Evolutionary conservation across 306 rosid species (phyloP).

Genomic region (Trifolium dubium): DNA sequence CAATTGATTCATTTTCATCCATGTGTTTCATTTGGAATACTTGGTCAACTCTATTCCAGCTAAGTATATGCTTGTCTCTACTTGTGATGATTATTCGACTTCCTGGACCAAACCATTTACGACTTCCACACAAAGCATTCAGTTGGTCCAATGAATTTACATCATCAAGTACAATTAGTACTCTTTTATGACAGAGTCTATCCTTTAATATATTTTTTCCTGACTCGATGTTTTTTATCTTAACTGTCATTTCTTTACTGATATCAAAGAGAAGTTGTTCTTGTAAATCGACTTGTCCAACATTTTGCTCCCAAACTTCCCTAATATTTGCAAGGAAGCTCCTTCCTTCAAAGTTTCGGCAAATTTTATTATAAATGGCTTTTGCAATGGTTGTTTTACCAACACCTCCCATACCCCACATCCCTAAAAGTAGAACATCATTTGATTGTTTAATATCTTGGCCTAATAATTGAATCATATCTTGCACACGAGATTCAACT

Average conservation of each 20-base stretch:
- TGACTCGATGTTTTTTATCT: neutral
- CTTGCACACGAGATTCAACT: neutral
- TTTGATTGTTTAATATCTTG: neutral
- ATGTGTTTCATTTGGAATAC: neutral
- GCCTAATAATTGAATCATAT: neutral
- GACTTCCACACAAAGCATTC: neutral
- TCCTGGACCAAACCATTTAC: neutral
- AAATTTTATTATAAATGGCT: neutral
- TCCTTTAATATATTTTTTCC: neutral
- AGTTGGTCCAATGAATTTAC: neutral
- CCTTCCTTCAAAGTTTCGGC: neutral
- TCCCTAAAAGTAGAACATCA: neutral
- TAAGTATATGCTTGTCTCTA: neutral
- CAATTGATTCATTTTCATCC: neutral
- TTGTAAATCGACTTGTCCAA: neutral
- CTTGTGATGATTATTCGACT: neutral
- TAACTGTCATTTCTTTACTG: neutral
- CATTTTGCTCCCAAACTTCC: neutral
- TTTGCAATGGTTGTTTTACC: neutral
- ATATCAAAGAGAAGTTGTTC: neutral
- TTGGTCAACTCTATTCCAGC: neutral
- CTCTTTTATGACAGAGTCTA: neutral
- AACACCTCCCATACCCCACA: neutral
- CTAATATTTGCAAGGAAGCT: neutral
- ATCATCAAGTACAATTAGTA: neutral